Base-by-base conservation (phyloP, 805 yeast genomes). In the Cyberlindnera suaveolens region DNA sequence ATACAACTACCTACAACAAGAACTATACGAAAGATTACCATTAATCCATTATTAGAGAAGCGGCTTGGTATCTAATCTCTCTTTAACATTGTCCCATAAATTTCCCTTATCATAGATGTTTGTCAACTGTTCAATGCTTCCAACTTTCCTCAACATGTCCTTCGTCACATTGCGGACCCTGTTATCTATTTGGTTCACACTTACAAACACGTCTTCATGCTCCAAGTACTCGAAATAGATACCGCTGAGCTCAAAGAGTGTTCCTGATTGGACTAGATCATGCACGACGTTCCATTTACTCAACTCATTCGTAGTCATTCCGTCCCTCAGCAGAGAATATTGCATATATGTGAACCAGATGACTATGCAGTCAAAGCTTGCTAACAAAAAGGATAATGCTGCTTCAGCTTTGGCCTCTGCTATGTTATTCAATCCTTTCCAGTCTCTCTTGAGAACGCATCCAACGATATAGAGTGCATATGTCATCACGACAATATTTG, bases 291-390 rank as follows among this genome's bases (percentile, higher is more conserved):
- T 74, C 95, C 95, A 85, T 56, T 85, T 85, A 40, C 70, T 78
- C 15, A 75, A 65, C 60, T 85, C 95, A 54, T 82, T 83, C 4
- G 90, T 82, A 11, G 93, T 84, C 58, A 80, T 80, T 0, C 95
- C 95, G 34, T 74, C 68, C 48, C 70, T 72, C 2, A 84, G 64
- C 48, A 76, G 70, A 29, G 69, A 56, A 20, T 78, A 33, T 50
- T 81, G 85, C 45, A 69, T 58, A 23, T 51, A 56, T 2, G 68
- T 44, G 50, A 78, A 78, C 39, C 72, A 67, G 11, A 61, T 46
- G 19, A 72, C 64, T n/a, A 79, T 61, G 1, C 73, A 45, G 3
- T 68, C 61, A 44, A 79, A 68, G 14, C 70, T 42, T 1, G 62
- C 57, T n/a, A 77, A 66, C 35, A 81, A 54, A 17, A 78, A 51